phyloP scores from a whole-genome alignment of 257 asterid genomes.

The Plantago major region DNA sequence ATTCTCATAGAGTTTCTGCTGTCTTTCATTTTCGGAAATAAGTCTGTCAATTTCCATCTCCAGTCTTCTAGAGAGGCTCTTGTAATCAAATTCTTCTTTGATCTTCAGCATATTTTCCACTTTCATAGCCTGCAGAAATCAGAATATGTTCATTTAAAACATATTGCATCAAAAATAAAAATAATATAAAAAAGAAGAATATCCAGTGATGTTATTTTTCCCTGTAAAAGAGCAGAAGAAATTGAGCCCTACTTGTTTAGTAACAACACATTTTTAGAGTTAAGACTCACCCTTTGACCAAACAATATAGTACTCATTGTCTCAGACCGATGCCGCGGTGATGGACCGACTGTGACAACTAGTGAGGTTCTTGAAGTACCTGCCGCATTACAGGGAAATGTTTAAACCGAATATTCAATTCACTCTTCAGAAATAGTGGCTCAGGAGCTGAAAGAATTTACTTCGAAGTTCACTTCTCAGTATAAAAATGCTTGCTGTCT shows the following conservation, averaged over 20 bases:
- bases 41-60: constrained; percentile 92
- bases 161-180: neutral
- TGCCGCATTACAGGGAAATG: constrained; percentile 34
- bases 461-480: constrained; percentile 9
- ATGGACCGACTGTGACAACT: constrained; percentile 89
- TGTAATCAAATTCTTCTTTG: constrained; percentile 95
- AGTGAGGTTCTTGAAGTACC: constrained; percentile 98
- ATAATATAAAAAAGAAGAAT: too few relatives aligned
- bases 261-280: constrained; percentile 4
- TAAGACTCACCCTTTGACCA: constrained; percentile 92
- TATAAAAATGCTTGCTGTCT: neutral
- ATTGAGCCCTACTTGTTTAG: constrained; percentile 8
- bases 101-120: constrained; percentile 99
- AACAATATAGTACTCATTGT: constrained; percentile 89
- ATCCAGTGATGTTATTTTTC: constrained; percentile 2
- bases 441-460: constrained; percentile 16
- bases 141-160: constrained; percentile 13
- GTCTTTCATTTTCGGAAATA: constrained; percentile 88
- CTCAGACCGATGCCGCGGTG: constrained; percentile 99
- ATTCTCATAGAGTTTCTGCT: constrained; percentile 67
- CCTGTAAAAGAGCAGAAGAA: constrained; percentile 6
- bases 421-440: neutral
- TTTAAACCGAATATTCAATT: constrained; percentile 16
- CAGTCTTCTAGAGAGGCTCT: constrained; percentile 75
- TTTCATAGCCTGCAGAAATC: constrained; percentile 83